phyloP scores from a whole-genome alignment of 2,329 filamentous ascomycete genomes.

The Aspergillus bombycis region DNA sequence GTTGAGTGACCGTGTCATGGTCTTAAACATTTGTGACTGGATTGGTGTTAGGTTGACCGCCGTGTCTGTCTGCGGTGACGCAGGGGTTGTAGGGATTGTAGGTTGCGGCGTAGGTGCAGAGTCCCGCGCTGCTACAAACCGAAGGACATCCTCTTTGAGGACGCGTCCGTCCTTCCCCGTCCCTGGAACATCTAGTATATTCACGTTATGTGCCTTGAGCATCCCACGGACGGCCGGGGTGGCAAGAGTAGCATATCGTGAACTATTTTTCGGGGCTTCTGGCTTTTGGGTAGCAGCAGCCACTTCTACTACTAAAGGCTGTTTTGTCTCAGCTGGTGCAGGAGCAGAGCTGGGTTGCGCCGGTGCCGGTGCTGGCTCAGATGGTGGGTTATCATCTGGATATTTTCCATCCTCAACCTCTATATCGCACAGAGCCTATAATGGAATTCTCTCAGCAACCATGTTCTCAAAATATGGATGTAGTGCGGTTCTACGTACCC shows the following conservation, averaged over 20 bases:
- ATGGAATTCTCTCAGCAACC: constrained; percentile 15
- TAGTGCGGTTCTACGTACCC: constrained; percentile 41
- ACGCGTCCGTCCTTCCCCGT: constrained; percentile 91
- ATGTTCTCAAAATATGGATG: no score
- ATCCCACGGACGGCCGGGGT: constrained; percentile 92
- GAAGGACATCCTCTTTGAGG: constrained; percentile 86
- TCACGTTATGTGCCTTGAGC: constrained; percentile 75
- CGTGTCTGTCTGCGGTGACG: constrained; percentile 66
- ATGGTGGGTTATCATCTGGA: constrained; percentile 55
- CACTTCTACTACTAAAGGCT: constrained; percentile 17
- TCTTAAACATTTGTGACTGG: constrained; percentile 94
- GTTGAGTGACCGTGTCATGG: constrained; percentile 86
- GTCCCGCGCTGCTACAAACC: constrained; percentile 63
- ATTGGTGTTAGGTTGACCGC: constrained; percentile 71
- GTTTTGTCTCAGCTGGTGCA: constrained; percentile 19
- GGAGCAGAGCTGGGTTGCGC: constrained; percentile 20
- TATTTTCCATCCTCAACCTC: constrained; percentile 81
- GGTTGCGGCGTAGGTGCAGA: constrained; percentile 31
- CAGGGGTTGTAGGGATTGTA: constrained; percentile 35
- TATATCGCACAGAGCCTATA: constrained; percentile 84
- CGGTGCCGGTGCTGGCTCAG: constrained; percentile 29
- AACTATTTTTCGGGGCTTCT: constrained; percentile 30
- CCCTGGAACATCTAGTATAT: constrained; percentile 77
- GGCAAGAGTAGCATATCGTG: constrained; percentile 74
- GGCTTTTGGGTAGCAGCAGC: constrained; percentile 10